A percentile compares a stretch with the other conserved stretches of the same genome.
Evolutionary conservation across 139 green algal species (phyloP).

Genomic region (Chlorella sp.): DNA sequence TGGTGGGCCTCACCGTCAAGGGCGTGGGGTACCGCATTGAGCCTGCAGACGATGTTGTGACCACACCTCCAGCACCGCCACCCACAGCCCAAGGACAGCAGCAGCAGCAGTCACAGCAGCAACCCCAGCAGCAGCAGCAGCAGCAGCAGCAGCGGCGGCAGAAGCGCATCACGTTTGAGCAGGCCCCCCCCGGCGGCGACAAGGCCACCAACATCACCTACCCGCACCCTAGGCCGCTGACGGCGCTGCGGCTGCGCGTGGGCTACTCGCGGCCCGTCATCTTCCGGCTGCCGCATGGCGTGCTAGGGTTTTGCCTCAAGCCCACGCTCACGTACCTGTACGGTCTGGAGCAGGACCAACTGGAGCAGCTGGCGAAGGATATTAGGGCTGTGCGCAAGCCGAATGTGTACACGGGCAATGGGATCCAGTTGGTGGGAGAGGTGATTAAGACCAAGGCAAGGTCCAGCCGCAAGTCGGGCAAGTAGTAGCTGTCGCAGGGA

Average conservation of each 20-base stretch:
- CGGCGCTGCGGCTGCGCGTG: slow-evolving; percentile 35
- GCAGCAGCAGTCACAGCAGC: too few species aligned
- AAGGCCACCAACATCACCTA: slow-evolving; percentile 30
- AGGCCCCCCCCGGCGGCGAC: slow-evolving; percentile 10
- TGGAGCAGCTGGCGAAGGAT: slow-evolving; percentile 23
- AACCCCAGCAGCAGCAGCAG: too few species aligned
- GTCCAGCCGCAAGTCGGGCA: background rate
- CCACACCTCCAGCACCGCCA: background rate
- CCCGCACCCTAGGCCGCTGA: slow-evolving; percentile 33
- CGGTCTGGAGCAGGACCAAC: slow-evolving; percentile 23
- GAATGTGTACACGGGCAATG: slow-evolving; percentile 56
- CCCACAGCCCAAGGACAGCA: too few species aligned
- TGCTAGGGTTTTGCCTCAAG: slow-evolving; percentile 49
- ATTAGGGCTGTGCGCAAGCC: slow-evolving; percentile 42
- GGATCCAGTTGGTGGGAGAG: slow-evolving; percentile 43
- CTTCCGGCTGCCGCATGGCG: slow-evolving; percentile 35
- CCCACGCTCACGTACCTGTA: slow-evolving; percentile 52
- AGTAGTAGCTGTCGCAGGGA: too few species aligned
- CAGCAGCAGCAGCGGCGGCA: background rate
- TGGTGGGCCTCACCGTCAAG: slow-evolving; percentile 46
- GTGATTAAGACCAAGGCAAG: slow-evolving; percentile 33
- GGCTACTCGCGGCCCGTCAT: slow-evolving; percentile 38
- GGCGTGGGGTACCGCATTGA: slow-evolving; percentile 51
- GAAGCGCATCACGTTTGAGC: slow-evolving; percentile 4
- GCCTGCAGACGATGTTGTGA: slow-evolving; percentile 8